Evolutionary conservation across 495 filamentous ascomycete genomes (phyloP).

Genomic region (Penicillium psychrofluorescens): DNA sequence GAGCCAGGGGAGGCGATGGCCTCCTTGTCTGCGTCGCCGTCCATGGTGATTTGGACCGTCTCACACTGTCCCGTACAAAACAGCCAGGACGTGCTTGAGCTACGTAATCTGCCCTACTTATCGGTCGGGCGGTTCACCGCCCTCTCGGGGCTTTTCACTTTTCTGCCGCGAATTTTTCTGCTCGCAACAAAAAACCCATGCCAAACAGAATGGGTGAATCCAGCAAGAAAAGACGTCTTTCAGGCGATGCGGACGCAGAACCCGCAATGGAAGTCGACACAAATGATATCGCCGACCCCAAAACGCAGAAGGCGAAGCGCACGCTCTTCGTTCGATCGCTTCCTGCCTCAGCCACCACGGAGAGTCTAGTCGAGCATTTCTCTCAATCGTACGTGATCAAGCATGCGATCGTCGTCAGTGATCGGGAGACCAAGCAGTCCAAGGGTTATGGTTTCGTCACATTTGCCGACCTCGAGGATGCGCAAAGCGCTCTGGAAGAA

Average conservation of each 20-base stretch:
- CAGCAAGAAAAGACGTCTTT: slow-evolving; percentile 26
- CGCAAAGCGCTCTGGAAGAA: slow-evolving; percentile 66
- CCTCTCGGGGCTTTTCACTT: slow-evolving; percentile 13
- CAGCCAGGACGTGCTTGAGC: too few relatives aligned
- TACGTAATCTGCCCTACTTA: too few relatives aligned
- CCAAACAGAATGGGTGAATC: slow-evolving; percentile 26
- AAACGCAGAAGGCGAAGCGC: slow-evolving; percentile 39
- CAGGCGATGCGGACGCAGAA: slow-evolving; percentile 13
- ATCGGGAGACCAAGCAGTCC: slow-evolving; percentile 72
- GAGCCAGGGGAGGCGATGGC: slow-evolving; percentile 2
- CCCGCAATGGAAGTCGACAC: slow-evolving; percentile 14
- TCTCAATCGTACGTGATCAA: slow-evolving; percentile 91
- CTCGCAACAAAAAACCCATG: slow-evolving; percentile 15
- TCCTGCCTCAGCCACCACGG: slow-evolving; percentile 68
- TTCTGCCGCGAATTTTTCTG: slow-evolving; percentile 43
- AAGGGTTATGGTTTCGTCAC: slow-evolving; percentile 96
- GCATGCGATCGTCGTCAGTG: slow-evolving; percentile 80
- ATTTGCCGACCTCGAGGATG: slow-evolving; percentile 89
- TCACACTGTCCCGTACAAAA: too few relatives aligned
- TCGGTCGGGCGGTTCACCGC: slow-evolving; percentile 10
- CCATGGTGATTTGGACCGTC: too few relatives aligned
- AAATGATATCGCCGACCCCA: slow-evolving; percentile 10
- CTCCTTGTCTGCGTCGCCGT: too few relatives aligned
- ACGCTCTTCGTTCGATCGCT: slow-evolving; percentile 90
- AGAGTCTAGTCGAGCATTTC: slow-evolving; percentile 77